phyloP scores from a whole-genome alignment of 2,329 filamentous ascomycete genomes.

The Hymenoscyphus linearis region DNA sequence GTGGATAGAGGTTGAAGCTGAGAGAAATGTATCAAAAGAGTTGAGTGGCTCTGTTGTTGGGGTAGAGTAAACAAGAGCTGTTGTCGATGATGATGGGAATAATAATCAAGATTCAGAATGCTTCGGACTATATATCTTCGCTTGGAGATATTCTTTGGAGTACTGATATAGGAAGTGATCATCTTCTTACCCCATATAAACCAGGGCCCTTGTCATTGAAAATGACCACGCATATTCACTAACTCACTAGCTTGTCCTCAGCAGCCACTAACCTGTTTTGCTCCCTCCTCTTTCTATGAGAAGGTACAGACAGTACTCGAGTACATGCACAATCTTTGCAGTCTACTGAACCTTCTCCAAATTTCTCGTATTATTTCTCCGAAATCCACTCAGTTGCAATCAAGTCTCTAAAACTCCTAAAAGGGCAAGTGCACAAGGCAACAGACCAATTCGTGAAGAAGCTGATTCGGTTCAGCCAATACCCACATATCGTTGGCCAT shows the following conservation, averaged over 20 bases:
- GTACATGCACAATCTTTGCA: not conserved
- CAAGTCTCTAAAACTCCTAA: not conserved
- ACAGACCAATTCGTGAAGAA: not conserved
- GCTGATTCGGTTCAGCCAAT: not conserved
- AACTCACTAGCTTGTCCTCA: not conserved
- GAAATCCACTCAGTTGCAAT: not conserved
- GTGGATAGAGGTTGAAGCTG: not conserved
- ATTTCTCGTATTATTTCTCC: not conserved
- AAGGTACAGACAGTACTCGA: too few species aligned
- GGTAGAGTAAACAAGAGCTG: not conserved
- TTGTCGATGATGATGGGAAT: not conserved
- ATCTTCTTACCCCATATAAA: not conserved
- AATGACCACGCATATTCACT: not conserved
- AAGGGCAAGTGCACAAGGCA: not conserved
- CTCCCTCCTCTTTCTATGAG: not conserved
- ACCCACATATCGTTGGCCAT: not conserved
- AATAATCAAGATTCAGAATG: not conserved
- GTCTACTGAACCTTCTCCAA: not conserved
- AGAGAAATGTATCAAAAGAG: not conserved
- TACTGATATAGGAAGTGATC: not conserved
- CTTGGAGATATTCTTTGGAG: not conserved
- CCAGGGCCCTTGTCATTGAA: not conserved
- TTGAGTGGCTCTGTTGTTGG: not conserved
- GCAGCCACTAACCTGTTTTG: not conserved
- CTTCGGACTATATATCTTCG: not conserved